These are phyloP conservation scores for Xylaria sp. DNA, from an alignment of 2,329 filamentous ascomycete genomes.

Conservation along the genomic window DNA sequence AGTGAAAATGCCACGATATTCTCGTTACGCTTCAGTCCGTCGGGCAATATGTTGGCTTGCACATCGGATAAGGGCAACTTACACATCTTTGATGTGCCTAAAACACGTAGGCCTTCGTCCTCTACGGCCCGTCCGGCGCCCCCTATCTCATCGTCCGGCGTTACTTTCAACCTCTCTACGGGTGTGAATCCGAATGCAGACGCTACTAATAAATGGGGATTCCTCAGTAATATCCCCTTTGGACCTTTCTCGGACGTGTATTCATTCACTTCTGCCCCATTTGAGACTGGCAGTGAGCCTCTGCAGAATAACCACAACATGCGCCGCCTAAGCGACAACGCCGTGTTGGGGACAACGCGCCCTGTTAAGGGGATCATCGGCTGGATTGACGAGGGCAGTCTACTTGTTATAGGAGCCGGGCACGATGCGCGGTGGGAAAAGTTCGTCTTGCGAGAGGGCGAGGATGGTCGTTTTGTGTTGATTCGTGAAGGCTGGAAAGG, in stretches of 20 bases:
- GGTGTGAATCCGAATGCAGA: constrained; percentile 54
- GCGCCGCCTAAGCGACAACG: constrained; percentile 43
- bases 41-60: constrained; percentile 81
- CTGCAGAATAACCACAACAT: constrained; percentile 54
- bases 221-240: constrained; percentile 83
- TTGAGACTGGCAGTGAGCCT: constrained; percentile 83
- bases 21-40: constrained; percentile 87
- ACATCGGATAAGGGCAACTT: constrained; percentile 97
- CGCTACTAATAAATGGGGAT: constrained; percentile 81
- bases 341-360: constrained; percentile 61
- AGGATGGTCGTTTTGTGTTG: constrained; percentile 74
- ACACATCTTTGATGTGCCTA: constrained; percentile 89
- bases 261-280: constrained; percentile 82
- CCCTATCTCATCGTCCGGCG: constrained; percentile 34
- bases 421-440: constrained; percentile 88
- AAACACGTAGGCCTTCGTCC: constrained; percentile 53
- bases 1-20: constrained; percentile 89
- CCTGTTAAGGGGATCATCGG: constrained; percentile 86
- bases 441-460: constrained; percentile 75
- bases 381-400: constrained; percentile 79
- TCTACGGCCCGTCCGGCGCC: constrained; percentile 34
- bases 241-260: constrained; percentile 93
- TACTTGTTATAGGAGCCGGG: constrained; percentile 82
- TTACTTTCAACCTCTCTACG: constrained; percentile 34
- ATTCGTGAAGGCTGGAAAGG: constrained; percentile 83